Evolutionary conservation across 495 filamentous ascomycete genomes (phyloP), one percentile per base, ranked within the genome.

Genomic region (Penicillium tannophilum): DNA sequence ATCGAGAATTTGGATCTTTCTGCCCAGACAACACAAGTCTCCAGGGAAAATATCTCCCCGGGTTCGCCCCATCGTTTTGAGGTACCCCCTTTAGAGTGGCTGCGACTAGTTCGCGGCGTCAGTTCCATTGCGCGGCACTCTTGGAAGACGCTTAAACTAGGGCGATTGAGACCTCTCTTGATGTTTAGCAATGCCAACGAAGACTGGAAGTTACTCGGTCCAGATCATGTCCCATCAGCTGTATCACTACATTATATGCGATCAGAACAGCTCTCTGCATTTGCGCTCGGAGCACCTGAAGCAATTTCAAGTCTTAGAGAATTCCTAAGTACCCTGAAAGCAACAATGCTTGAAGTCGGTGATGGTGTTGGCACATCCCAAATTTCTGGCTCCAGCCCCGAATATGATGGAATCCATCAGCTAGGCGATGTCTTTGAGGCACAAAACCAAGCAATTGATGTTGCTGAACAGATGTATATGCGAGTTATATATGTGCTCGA

Each of bases 401-500:
- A 10, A 26, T 19, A 4, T 4, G 10, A 23, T 55, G 39, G 6
- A 11, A 33, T 2, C 6, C 17, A n/a, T 6, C 54, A 53, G 19
- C 17, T 12, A 20, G 52, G 36, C 8, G 2, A 23, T 2, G 1
- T 52, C 7, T 44, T 59, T 5, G 31, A 39, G n/a, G 54, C 56
- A 10, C 59, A 64, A 23, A 36, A 44, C 8, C 36, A 58, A 31
- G 41, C 59, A 17, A 59, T 73, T 8, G 55, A 64, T 59, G 54
- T 75, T 41, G 33, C 76, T 43, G 66, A 72, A 63, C 36, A 68
- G 28, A 63, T 72, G 49, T 65, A 78, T 54, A 59, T 73, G 60
- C 50, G 74, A 30, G 63, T 67, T 43, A 36, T 73, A 8, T 56
- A 64, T 48, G 48, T 67, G 28, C 28, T 65, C 33, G 54, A 71